These are phyloP conservation scores for Ophiocordyceps sinensis DNA, from an alignment of 2,329 filamentous ascomycete species.

Conservation along the genomic window DNA sequence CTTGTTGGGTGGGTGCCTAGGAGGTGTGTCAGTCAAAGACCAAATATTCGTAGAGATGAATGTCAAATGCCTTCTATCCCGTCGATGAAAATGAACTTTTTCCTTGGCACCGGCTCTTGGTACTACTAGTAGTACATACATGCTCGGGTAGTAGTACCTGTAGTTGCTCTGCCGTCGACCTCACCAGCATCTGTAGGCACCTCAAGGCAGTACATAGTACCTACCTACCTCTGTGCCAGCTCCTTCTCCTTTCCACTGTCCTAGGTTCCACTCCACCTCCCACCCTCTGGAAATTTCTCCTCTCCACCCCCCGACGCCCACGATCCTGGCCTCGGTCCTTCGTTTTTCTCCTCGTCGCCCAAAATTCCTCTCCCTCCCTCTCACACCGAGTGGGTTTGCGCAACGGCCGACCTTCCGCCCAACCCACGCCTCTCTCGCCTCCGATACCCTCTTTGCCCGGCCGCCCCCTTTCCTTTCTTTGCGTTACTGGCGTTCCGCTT, in stretches of 20 bases:
- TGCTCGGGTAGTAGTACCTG: too few relatives aligned
- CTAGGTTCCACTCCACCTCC: slow-evolving; percentile 1
- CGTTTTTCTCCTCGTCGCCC: slow-evolving; percentile 2
- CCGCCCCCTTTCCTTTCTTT: slow-evolving; percentile 1
- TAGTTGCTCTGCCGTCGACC: too few relatives aligned
- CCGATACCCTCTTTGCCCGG: slow-evolving; percentile 6
- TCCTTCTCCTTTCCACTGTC: slow-evolving; percentile 6
- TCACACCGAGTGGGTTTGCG: slow-evolving; percentile 1
- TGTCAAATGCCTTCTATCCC: not conserved
- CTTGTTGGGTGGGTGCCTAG: too few relatives aligned
- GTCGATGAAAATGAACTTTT: not conserved
- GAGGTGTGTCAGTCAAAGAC: not conserved
- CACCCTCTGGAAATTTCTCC: slow-evolving; percentile 7
- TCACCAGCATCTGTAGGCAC: too few relatives aligned
- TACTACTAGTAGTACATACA: too few relatives aligned
- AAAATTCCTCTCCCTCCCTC: slow-evolving; percentile 1
- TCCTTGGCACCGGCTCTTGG: too few relatives aligned
- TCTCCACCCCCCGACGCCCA: slow-evolving; percentile 4
- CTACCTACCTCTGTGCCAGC: too few relatives aligned
- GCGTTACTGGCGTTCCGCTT: slow-evolving; percentile 5
- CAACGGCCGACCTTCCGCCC: not conserved
- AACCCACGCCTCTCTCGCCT: not conserved
- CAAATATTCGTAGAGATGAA: too few relatives aligned
- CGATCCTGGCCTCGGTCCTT: slow-evolving; percentile 3
- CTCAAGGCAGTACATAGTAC: too few relatives aligned